phyloP scores from a whole-genome alignment of 2,329 filamentous ascomycete genomes.

The Pyricularia sp. region DNA sequence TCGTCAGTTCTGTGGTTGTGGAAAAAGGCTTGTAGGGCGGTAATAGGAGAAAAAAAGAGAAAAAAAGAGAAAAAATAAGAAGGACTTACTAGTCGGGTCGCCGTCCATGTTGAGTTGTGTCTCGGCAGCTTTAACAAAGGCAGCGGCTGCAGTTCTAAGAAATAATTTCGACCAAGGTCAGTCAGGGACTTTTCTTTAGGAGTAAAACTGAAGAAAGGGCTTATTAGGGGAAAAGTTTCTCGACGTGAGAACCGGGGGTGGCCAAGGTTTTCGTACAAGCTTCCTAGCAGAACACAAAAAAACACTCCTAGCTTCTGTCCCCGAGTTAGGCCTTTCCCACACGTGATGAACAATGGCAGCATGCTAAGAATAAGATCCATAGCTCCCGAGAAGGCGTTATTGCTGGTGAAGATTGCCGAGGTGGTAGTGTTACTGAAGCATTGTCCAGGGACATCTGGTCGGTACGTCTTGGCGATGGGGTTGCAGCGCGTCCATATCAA shows the following conservation, averaged over 20 bases:
- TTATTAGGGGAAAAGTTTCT: too few species aligned
- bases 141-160: not conserved
- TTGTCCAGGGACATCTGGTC: not conserved
- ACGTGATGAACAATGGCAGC: not conserved
- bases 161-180: not conserved
- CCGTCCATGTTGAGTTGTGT: not conserved
- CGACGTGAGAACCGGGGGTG: too few species aligned
- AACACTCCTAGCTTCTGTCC: not conserved
- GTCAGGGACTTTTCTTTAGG: too few species aligned
- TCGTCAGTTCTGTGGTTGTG: not conserved
- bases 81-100: not conserved
- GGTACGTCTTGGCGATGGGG: slow-evolving; percentile 3
- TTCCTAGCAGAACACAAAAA: not conserved
- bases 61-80: not conserved
- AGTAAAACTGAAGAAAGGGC: not conserved
- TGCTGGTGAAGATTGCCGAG: not conserved
- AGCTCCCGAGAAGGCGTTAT: not conserved
- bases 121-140: slow-evolving; percentile 1
- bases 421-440: not conserved
- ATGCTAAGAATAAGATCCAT: not conserved
- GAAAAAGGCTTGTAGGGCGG: too few species aligned
- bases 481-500: slow-evolving; percentile 2
- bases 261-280: not conserved
- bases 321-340: not conserved
- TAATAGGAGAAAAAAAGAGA: too few species aligned